These are phyloP conservation scores for Pichia cephalocereana DNA, from an alignment of 805 yeast genomes.

Conservation along the genomic window DNA sequence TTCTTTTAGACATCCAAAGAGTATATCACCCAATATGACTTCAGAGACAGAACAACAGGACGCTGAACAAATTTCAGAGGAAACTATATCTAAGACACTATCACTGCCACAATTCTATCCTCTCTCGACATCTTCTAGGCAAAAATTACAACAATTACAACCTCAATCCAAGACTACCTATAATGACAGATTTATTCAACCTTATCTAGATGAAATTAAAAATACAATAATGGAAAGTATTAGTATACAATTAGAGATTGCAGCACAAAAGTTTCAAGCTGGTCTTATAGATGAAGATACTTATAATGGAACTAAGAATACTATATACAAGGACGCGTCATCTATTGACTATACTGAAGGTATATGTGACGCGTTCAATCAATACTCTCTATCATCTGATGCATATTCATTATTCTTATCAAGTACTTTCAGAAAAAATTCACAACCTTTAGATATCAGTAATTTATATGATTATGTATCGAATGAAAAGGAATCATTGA, in stretches of 20 bases:
- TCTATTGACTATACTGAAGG: not conserved
- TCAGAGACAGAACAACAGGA: too few species aligned
- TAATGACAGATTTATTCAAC: slow-evolving; percentile 1
- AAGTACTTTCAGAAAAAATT: not conserved
- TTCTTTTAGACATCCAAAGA: too few species aligned
- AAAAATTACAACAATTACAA: slow-evolving; percentile 1
- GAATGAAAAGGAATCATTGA: not conserved
- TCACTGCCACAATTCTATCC: slow-evolving; percentile 20
- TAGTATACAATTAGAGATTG: slow-evolving; percentile 10
- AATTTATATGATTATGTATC: slow-evolving; percentile 18
- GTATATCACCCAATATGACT: too few species aligned
- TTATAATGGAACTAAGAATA: slow-evolving; percentile 7
- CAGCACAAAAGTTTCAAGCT: slow-evolving; percentile 11
- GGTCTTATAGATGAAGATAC: slow-evolving; percentile 11
- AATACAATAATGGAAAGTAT: slow-evolving; percentile 9
- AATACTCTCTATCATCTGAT: not conserved
- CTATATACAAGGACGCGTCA: slow-evolving; percentile 1
- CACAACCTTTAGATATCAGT: not conserved
- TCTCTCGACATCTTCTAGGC: slow-evolving; percentile 8
- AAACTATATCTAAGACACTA: not conserved
- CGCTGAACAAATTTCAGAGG: not conserved
- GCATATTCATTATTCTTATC: not conserved
- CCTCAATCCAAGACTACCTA: slow-evolving; percentile 5
- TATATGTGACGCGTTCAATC: slow-evolving; percentile 2
- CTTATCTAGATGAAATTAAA: not conserved